A percentile compares a stretch with the other conserved stretches of the same genome.
phyloP scores from a whole-genome alignment of 495 filamentous ascomycete genomes.

The Clohesyomyces aquaticus region DNA sequence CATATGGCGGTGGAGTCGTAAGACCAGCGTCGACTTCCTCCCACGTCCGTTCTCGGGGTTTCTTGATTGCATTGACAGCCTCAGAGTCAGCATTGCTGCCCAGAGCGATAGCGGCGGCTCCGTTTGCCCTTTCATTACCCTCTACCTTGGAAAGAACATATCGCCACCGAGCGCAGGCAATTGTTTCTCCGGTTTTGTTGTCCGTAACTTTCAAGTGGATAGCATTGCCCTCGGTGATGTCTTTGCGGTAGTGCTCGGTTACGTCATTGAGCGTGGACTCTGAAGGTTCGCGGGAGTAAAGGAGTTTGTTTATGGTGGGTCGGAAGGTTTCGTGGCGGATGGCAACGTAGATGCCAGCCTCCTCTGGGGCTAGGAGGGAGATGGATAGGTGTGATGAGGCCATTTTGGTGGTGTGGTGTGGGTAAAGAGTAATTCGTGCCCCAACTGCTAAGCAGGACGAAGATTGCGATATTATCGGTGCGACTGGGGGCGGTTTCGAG shows the following conservation, averaged over 20 bases:
- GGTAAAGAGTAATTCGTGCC: neutral
- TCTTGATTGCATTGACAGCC: neutral
- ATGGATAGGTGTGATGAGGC: constrained; percentile 11
- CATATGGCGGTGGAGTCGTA: neutral
- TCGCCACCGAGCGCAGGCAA: constrained; percentile 19
- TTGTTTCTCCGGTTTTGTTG: neutral
- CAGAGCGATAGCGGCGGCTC: too few species aligned
- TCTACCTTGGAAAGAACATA: neutral
- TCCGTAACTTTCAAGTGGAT: constrained; percentile 18
- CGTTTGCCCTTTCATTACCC: neutral
- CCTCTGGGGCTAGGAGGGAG: constrained; percentile 13
- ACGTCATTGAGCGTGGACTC: constrained; percentile 2
- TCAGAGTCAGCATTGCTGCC: too few species aligned
- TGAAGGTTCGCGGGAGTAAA: constrained; percentile 23
- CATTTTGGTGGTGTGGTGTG: constrained; percentile 17
- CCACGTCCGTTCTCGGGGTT: neutral
- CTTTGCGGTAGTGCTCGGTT: neutral
- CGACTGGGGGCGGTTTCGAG: too few species aligned
- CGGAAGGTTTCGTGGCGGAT: constrained; percentile 31
- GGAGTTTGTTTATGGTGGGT: constrained; percentile 30
- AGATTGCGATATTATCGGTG: too few species aligned
- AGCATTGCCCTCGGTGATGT: constrained; percentile 6
- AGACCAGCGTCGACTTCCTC: constrained; percentile 15
- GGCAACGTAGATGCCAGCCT: constrained; percentile 12
- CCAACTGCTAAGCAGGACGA: too few species aligned